Percentiles rank a stretch among this genome's conserved stretches.
These are phyloP conservation scores for Venturiaceae sp. DNA, from an alignment of 2,329 filamentous ascomycete genomes.

Conservation along the genomic window DNA sequence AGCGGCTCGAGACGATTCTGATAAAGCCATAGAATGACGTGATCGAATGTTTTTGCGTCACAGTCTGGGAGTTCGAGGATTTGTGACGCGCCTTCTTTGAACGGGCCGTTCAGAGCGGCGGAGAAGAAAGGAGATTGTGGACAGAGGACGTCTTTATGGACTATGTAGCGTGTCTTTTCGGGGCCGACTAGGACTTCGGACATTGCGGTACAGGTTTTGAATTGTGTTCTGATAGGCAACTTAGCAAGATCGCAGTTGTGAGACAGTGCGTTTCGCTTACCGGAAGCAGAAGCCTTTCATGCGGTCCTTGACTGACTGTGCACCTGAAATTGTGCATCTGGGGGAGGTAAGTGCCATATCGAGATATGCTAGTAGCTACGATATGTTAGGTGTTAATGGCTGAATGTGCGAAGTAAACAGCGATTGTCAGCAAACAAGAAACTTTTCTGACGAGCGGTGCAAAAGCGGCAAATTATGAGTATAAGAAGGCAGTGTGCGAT, in stretches of 20 bases:
- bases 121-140: constrained; percentile 40
- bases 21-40: constrained; percentile 43
- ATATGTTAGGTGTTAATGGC: not conserved
- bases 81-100: constrained; percentile 34
- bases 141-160: constrained; percentile 40
- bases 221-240: constrained; percentile 22
- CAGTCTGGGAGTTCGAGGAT: constrained; percentile 34
- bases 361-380: not conserved
- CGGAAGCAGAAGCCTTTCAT: constrained; percentile 4
- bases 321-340: not conserved
- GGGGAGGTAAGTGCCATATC: not conserved
- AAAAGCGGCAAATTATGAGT: not conserved
- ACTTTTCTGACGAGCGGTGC: not conserved
- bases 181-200: constrained; percentile 17
- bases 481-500: not conserved
- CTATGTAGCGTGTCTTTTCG: constrained; percentile 23
- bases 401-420: not conserved
- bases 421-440: not conserved
- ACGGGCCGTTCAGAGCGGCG: constrained; percentile 37
- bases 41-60: constrained; percentile 35
- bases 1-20: constrained; percentile 26
- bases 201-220: constrained; percentile 29
- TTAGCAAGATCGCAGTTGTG: not conserved
- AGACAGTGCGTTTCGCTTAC: not conserved
- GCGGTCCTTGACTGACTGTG: not conserved